Base-by-base conservation (phyloP, 2,329 filamentous ascomycete species). In the Alternaria tenuissima region DNA sequence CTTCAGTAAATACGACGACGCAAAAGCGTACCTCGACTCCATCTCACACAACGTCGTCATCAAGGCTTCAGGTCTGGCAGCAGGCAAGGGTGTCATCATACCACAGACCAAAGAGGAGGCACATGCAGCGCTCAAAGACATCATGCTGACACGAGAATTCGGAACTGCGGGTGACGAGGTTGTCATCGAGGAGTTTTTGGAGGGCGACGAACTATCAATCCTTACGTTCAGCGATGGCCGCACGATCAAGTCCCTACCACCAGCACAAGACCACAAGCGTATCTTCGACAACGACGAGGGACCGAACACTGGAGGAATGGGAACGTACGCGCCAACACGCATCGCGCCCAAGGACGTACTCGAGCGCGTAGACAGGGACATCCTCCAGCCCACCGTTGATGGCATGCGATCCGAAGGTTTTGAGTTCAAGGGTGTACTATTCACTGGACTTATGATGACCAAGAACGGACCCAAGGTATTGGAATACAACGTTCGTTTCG, bases 301-400 rank as follows among this genome's bases (percentile, higher is more conserved):
- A 1, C 92, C 93, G 38, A 98, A 98, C 81, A 98, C 95, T 2
- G 95, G 94, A 61, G 95, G 95, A 41, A 98, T 98, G 95, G 95
- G 95, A 52, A 97, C 93, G 76, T 98, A 98, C 79, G 93, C 94
- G 16, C 96, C 94, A 1, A 91, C 83, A 7, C 78, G 74, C 38
- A 81, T 80, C 26, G 82, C 82, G 16, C 81, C 79, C 1, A 68
- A 70, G 52, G 87, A 90, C 62, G 84, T 96, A n/a, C 85, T 95
- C 18, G 89, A 89, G 18, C 85, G 89, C 62, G 88, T 99, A 62
- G 90, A 97, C 75, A 84, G 85, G 57, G 91, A 91, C 34, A 90
- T 97, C 55, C 86, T 98, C n/a, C 88, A 93, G 77, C 94, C 94
- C 7, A 97, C 94, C 3, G 88, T 98, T 62, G 87, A 92, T 61